These are phyloP conservation scores for Haematococcus lacustris DNA, from an alignment of 139 green algal species.

Conservation along the genomic window DNA sequence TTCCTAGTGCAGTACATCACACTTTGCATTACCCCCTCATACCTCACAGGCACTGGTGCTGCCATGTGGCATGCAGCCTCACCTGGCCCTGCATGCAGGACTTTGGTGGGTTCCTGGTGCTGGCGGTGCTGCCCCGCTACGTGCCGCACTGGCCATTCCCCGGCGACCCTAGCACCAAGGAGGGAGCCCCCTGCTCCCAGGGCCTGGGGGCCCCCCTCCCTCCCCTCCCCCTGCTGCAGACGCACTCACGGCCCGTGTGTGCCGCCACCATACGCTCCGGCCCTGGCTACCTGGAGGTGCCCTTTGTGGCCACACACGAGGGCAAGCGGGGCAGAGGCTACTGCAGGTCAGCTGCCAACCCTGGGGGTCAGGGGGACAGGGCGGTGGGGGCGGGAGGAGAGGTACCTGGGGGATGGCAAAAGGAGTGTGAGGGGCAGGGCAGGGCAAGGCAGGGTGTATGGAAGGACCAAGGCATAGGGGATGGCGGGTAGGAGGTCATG, in stretches of 20 bases:
- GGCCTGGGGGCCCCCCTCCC: slow-evolving; percentile 48
- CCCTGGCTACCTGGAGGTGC: slow-evolving; percentile 77
- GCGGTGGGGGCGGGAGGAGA: too few relatives aligned
- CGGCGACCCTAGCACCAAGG: slow-evolving; percentile 27
- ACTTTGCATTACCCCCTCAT: background rate
- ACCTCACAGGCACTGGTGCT: background rate
- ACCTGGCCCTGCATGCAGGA: too few relatives aligned
- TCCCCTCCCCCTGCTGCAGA: slow-evolving; percentile 49
- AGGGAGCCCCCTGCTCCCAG: slow-evolving; percentile 22
- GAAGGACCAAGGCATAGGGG: background rate
- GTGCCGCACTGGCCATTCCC: slow-evolving; percentile 67
- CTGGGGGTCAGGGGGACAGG: too few relatives aligned
- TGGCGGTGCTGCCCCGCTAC: slow-evolving; percentile 69
- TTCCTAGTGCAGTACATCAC: background rate
- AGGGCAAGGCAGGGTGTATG: too few relatives aligned
- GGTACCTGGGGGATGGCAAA: too few relatives aligned
- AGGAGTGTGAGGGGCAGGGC: too few relatives aligned
- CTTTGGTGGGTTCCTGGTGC: slow-evolving; percentile 80
- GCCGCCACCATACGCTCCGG: slow-evolving; percentile 79
- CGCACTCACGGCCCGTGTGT: slow-evolving; percentile 66
- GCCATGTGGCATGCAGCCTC: too few relatives aligned
- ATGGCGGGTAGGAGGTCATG: background rate
- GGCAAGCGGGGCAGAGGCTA: slow-evolving; percentile 63
- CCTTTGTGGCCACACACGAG: slow-evolving; percentile 82
- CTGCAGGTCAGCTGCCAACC: too few relatives aligned